A percentile compares a stretch with the other conserved stretches of the same genome.
These are phyloP conservation scores for Crepidotus variabilis DNA, from an alignment of 768 basidiomycete genomes.

Conservation along the genomic window DNA sequence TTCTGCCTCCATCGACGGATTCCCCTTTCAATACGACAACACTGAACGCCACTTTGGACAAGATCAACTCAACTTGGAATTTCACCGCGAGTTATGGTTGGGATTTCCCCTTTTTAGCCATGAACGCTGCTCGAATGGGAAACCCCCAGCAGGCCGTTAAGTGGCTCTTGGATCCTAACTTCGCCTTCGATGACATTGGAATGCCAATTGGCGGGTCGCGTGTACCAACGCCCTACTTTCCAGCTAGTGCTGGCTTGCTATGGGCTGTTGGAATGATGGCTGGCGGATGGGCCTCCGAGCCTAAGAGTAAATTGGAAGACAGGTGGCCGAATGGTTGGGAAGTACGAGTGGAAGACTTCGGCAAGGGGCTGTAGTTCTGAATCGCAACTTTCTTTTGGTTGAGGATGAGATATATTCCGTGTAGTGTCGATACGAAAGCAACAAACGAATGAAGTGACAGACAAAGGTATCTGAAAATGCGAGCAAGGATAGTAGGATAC, in stretches of 20 bases:
- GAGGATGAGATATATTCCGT: neutral
- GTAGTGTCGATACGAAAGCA: neutral
- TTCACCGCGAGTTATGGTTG: slow-evolving; percentile 46
- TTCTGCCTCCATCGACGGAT: slow-evolving; percentile 47
- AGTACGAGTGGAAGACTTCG: slow-evolving; percentile 21
- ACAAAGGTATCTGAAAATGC: neutral
- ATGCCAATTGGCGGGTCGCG: slow-evolving; percentile 55
- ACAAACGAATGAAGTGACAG: neutral
- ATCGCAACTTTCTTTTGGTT: no score
- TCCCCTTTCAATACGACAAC: slow-evolving; percentile 38
- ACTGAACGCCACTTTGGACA: slow-evolving; percentile 46
- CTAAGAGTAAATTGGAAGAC: slow-evolving; percentile 18
- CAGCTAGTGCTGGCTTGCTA: slow-evolving; percentile 49
- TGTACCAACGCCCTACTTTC: slow-evolving; percentile 59
- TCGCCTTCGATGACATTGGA: slow-evolving; percentile 56
- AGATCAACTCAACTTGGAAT: slow-evolving; percentile 54
- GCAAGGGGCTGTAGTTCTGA: slow-evolving; percentile 11
- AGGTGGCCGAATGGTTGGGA: slow-evolving; percentile 28
- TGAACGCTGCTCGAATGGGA: slow-evolving; percentile 55
- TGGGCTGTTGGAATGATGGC: slow-evolving; percentile 57
- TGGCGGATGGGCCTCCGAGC: slow-evolving; percentile 47
- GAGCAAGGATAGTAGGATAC: neutral
- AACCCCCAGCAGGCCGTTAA: slow-evolving; percentile 46
- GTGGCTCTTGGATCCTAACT: slow-evolving; percentile 51
- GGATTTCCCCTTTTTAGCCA: slow-evolving; percentile 63